Evolutionary conservation across 2,329 filamentous ascomycete species (phyloP).

Genomic region (Coleophoma cylindrospora): DNA sequence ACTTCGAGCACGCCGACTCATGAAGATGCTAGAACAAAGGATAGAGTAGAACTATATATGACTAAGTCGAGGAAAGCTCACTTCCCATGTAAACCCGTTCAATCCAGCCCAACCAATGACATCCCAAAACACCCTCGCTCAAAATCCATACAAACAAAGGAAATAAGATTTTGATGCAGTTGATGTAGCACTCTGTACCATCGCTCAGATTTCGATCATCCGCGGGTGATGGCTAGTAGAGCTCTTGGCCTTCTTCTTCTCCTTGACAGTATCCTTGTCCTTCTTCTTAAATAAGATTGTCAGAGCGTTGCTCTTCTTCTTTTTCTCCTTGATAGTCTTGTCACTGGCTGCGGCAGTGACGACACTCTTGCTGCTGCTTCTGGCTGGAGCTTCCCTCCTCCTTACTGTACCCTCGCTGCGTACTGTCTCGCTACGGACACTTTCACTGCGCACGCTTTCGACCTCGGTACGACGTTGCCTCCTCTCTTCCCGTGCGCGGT

Average conservation of each 20-base stretch:
- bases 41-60: no score
- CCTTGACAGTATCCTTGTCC: slow-evolving; percentile 17
- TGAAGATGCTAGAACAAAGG: no score
- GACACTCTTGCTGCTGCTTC: slow-evolving; percentile 12
- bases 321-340: slow-evolving; percentile 19
- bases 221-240: slow-evolving; percentile 3
- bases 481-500: slow-evolving; percentile 17
- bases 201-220: slow-evolving; percentile 7
- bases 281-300: slow-evolving; percentile 10
- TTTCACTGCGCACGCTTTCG: slow-evolving; percentile 8
- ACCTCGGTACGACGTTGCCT: slow-evolving; percentile 1
- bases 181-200: background rate
- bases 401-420: slow-evolving; percentile 12
- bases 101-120: no score
- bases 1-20: no score
- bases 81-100: no score
- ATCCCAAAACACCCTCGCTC: no score
- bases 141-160: no score
- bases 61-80: no score
- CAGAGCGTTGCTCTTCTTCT: slow-evolving; percentile 14
- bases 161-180: no score
- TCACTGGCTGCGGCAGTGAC: slow-evolving; percentile 11
- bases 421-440: slow-evolving; percentile 10
- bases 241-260: slow-evolving; percentile 20
- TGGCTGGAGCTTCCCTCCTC: slow-evolving; percentile 9